Evolutionary conservation across 768 basidiomycete genomes (phyloP), one percentile per base, ranked within the genome.

Genomic region (Wakefieldia striispora): DNA sequence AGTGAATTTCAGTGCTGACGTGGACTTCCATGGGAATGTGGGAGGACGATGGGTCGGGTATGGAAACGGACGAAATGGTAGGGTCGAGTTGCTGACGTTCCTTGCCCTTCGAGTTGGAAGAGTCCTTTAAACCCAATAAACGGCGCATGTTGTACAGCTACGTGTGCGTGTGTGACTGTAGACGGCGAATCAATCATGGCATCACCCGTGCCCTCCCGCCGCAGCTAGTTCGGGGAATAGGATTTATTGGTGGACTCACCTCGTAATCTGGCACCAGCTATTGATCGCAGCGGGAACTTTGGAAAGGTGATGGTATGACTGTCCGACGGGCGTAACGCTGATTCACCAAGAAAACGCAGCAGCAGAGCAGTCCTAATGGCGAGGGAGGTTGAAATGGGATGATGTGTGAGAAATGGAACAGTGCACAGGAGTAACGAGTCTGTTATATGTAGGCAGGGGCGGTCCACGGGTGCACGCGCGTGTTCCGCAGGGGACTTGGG

Each of bases 1-100:
- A 68, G 37, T 57, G 60, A 34, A 68, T 42, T 29, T 70, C 68
- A 2, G 66, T 68, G 47, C 49, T 54, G 35, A 68, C 52, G 8
- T 56, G 58, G n/a, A 70, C 62, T 33, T 68, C 54, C 57, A 68
- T 55, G 29, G 50, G 48, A 1, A 41, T 17, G 20, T 6, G 33
- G 34, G 44, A 40, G 38, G 57, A 46, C 11, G 49, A 45, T 17
- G 26, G 11, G 27, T 52, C 34, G 3, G 60, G 50, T 10, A 46
- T 35, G 6, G 53, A 20, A 11, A 44, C 17, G 26, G 58, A 17
- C 12, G 49, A 0, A 17, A 43, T 38, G 13, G 52, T 27, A 20
- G 49, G 42, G 40, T 57, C 55, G 6, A 33, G 14, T 43, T 34
- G 51, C 35, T 54, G 66, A 33, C 53, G 58, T 17, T 59, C 57